phyloP scores from a whole-genome alignment of 306 rosid genomes.

The Sphenostylis stenocarpa region DNA sequence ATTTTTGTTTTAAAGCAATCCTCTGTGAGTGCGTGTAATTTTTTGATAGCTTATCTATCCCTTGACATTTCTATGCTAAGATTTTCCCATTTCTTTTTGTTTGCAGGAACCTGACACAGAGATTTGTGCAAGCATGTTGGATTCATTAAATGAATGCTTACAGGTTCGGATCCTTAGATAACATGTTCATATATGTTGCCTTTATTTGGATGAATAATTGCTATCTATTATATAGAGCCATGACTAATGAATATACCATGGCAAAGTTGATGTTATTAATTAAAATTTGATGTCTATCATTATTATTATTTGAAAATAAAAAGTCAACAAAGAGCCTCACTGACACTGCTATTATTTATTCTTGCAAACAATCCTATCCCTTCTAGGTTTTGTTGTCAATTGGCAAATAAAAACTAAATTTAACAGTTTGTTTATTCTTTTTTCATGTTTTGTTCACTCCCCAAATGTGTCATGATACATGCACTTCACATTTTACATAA shows the following conservation, averaged over 20 bases:
- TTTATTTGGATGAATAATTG: not conserved
- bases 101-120: slow-evolving; percentile 99
- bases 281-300: not conserved
- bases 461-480: not conserved
- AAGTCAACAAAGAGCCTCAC: slow-evolving; percentile 1
- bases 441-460: not conserved
- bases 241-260: not conserved
- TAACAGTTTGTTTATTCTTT: not conserved
- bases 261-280: not conserved
- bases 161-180: slow-evolving; percentile 57
- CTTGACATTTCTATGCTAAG: slow-evolving; percentile 23
- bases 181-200: not conserved
- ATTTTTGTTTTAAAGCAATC: not conserved
- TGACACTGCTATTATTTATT: not conserved
- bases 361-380: not conserved
- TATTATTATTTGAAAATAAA: not conserved
- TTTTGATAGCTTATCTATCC: not conserved
- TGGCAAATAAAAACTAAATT: not conserved
- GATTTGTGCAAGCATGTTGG: slow-evolving; percentile 94
- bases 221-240: not conserved
- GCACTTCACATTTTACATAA: not conserved
- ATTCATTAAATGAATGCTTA: slow-evolving; percentile 87
- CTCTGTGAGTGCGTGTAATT: not conserved
- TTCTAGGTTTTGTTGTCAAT: not conserved
- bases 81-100: slow-evolving; percentile 23